phyloP scores from a whole-genome alignment of 1,284 basidiomycete species.

The Cryptococcus sp. region DNA sequence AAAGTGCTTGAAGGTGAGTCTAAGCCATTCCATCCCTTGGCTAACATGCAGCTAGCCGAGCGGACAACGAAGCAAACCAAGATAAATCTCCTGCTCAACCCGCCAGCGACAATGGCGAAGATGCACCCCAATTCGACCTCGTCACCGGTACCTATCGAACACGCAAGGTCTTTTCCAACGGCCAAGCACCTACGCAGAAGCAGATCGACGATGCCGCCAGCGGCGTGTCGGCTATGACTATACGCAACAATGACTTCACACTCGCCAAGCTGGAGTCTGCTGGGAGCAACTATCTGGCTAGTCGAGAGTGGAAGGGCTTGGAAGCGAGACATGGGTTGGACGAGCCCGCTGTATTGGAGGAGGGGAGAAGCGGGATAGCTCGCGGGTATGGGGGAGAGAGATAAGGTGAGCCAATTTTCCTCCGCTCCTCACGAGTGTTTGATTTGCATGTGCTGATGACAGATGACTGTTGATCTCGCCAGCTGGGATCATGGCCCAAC shows the following conservation, averaged over 20 bases:
- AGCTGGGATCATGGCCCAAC: no score
- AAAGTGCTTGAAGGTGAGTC: slow-evolving; percentile 29
- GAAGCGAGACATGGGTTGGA: slow-evolving; percentile 75
- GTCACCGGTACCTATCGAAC: slow-evolving; percentile 81
- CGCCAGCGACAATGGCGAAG: slow-evolving; percentile 44
- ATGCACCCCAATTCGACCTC: slow-evolving; percentile 76
- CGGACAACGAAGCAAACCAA: slow-evolving; percentile 10
- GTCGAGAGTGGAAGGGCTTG: slow-evolving; percentile 71
- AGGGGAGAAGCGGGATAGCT: slow-evolving; percentile 84
- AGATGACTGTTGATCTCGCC: no score
- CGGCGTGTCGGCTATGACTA: slow-evolving; percentile 46
- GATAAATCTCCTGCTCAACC: no score
- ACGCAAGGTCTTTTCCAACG: slow-evolving; percentile 20
- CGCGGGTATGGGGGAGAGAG: slow-evolving; percentile 63
- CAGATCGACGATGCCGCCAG: not conserved
- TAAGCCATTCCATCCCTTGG: no score
- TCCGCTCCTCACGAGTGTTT: no score
- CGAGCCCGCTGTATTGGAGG: slow-evolving; percentile 72
- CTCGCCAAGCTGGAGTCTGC: slow-evolving; percentile 60
- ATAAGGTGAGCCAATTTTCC: not conserved
- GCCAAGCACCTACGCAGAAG: slow-evolving; percentile 4
- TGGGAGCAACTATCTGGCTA: slow-evolving; percentile 54
- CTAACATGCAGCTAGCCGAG: slow-evolving; percentile 3
- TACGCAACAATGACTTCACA: slow-evolving; percentile 59
- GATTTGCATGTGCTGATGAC: no score